A percentile compares a stretch with the other conserved stretches of the same genome.
Evolutionary conservation across 495 filamentous ascomycete genomes (phyloP).

Genomic region (Podospora anserina): DNA sequence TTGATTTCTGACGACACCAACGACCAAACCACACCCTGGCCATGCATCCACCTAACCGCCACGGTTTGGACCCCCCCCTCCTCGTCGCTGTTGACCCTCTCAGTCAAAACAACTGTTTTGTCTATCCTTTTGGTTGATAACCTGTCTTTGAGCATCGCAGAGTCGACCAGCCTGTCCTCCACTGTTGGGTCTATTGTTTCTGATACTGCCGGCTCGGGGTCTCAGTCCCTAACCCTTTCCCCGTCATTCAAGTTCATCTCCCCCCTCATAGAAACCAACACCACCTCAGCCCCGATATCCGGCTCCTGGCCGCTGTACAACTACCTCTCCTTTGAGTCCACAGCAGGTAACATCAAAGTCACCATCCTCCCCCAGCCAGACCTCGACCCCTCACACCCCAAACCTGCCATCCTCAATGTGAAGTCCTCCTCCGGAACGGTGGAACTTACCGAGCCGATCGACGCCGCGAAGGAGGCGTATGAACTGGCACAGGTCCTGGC

Average conservation of each 20-base stretch:
- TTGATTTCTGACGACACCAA: not conserved
- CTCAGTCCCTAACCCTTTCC: not conserved
- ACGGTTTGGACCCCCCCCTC: constrained; percentile 44
- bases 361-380: constrained; percentile 36
- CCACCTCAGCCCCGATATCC: constrained; percentile 36
- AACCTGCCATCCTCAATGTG: constrained; percentile 36
- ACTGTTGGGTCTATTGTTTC: constrained; percentile 31
- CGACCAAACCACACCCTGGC: constrained; percentile 22
- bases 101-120: constrained; percentile 35
- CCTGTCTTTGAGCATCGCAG: constrained; percentile 32
- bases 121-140: constrained; percentile 41
- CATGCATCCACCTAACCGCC: constrained; percentile 39
- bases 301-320: constrained; percentile 47
- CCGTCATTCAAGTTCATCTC: constrained; percentile 35
- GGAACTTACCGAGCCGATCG: constrained; percentile 36
- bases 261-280: constrained; percentile 32
- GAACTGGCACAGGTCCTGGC: constrained; percentile 6
- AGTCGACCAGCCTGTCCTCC: constrained; percentile 25
- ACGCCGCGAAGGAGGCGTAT: constrained; percentile 16
- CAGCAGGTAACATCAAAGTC: constrained; percentile 37
- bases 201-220: constrained; percentile 14
- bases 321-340: constrained; percentile 36
- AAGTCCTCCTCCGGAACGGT: constrained; percentile 37
- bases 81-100: constrained; percentile 28
- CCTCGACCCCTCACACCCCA: constrained; percentile 22